Evolutionary conservation across 164 flowering plant genomes (phyloP).

Genomic region (Platanus orientalis): DNA sequence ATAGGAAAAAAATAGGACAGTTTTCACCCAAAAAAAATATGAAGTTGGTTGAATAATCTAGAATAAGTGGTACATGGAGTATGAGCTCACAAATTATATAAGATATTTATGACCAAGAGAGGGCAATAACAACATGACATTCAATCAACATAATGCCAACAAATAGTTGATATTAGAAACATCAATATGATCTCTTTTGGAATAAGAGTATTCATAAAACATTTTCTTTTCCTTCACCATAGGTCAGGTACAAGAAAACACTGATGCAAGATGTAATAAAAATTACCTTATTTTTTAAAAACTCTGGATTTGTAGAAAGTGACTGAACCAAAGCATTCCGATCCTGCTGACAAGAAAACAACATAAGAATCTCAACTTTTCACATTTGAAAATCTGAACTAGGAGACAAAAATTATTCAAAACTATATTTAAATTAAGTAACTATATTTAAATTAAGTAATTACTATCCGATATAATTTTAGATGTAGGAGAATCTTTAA

Average conservation of each 20-base stretch:
- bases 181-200: background rate
- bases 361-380: conserved; percentile 2
- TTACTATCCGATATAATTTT: background rate
- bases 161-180: too few species aligned
- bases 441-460: background rate
- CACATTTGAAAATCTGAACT: background rate
- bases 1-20: too few species aligned
- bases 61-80: too few species aligned
- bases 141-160: too few species aligned
- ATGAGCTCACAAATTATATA: too few species aligned
- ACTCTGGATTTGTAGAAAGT: conserved; percentile 89
- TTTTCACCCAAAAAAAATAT: too few species aligned
- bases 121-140: too few species aligned
- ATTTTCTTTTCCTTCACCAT: background rate
- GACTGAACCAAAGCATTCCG: conserved; percentile 68
- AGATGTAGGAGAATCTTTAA: background rate
- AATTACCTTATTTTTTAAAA: conserved; percentile 73
- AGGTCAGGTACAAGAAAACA: background rate
- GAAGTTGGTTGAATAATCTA: too few species aligned
- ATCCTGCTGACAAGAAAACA: conserved; percentile 50
- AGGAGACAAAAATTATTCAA: background rate
- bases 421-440: too few species aligned
- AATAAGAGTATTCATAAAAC: background rate
- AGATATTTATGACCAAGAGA: too few species aligned
- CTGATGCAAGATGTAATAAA: background rate